Conservation (phyloP, 2,329 filamentous ascomycete genomes). For the Pseudohalonectria lignicola region DNA sequence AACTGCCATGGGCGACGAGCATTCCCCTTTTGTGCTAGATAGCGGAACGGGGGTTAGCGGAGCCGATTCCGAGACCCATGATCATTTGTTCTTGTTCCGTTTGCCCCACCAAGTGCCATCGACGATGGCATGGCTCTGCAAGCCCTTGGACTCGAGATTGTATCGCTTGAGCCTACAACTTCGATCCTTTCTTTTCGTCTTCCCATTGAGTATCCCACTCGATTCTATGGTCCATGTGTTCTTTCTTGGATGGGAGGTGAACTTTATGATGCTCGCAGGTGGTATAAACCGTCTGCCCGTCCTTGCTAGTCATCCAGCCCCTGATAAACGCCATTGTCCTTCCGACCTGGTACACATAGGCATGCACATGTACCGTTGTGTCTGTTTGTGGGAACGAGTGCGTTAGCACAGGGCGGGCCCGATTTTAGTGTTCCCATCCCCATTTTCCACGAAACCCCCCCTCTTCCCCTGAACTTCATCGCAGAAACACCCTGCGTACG, state of each 20-base stretch:
- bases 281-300: slow-evolving; percentile 33
- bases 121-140: no score
- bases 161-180: no score
- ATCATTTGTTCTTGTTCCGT: no score
- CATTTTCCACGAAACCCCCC: neutral
- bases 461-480: neutral
- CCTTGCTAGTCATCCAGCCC: slow-evolving; percentile 34
- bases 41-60: no score
- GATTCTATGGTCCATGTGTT: slow-evolving; percentile 24
- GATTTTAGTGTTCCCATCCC: no score
- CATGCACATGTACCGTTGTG: slow-evolving; percentile 28
- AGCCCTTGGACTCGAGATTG: no score
- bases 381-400: slow-evolving; percentile 1
- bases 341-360: slow-evolving; percentile 31
- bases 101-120: no score
- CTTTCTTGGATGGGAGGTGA: slow-evolving; percentile 23
- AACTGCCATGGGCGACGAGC: no score
- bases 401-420: no score
- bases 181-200: no score
- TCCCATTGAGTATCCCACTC: slow-evolving; percentile 32
- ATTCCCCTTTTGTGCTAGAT: no score
- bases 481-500: slow-evolving; percentile 20
- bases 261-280: slow-evolving; percentile 43
- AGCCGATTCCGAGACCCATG: no score
- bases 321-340: slow-evolving; percentile 39